These are phyloP conservation scores for Margaritispora aquatica DNA, from an alignment of 495 filamentous ascomycete genomes.

Conservation along the genomic window DNA sequence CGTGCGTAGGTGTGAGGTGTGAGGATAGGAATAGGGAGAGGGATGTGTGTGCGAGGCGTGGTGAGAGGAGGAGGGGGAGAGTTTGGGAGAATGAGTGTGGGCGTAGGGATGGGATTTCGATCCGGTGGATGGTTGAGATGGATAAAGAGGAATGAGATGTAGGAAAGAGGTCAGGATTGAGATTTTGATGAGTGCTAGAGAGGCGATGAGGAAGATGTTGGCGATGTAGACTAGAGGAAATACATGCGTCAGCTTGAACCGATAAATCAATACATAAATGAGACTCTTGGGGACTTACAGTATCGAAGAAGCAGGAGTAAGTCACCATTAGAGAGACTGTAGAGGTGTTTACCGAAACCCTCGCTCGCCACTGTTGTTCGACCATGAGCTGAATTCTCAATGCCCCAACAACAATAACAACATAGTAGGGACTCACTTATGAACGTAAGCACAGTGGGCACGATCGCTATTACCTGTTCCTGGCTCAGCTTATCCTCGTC, in stretches of 20 bases:
- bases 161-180: constrained; percentile 47
- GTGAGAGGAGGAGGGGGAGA: too few relatives aligned
- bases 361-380: background rate
- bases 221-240: constrained; percentile 34
- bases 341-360: constrained; percentile 16
- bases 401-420: background rate
- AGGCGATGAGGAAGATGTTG: constrained; percentile 32
- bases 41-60: too few relatives aligned
- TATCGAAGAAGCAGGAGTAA: constrained; percentile 5
- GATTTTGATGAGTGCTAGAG: constrained; percentile 39
- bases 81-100: too few relatives aligned
- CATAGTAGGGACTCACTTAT: background rate
- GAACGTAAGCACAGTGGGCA: background rate
- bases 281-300: background rate
- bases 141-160: constrained; percentile 38
- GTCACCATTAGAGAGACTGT: constrained; percentile 6
- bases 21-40: too few relatives aligned
- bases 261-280: too few relatives aligned
- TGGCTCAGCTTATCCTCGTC: background rate
- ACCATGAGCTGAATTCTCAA: background rate
- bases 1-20: constrained; percentile 32
- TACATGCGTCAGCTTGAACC: too few relatives aligned
- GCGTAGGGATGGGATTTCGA: too few relatives aligned
- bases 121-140: too few relatives aligned
- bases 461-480: background rate